Conservation (phyloP, 805 yeast genomes). For the Lipomyces anomalus region DNA sequence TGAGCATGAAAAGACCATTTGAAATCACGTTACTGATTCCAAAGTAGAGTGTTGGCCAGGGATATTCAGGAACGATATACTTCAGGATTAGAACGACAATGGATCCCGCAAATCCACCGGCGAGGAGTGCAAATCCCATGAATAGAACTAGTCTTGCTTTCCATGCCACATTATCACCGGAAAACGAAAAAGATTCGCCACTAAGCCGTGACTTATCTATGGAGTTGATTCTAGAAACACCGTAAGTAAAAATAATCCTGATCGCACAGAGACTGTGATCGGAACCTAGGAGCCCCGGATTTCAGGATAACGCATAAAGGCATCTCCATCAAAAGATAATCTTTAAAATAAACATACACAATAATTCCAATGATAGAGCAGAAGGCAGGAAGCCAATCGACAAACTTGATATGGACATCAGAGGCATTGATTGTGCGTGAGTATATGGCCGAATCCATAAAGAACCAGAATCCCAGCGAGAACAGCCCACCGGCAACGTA, state of each 20-base stretch:
- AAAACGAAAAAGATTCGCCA: conserved; percentile 38
- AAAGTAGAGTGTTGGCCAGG: conserved; percentile 89
- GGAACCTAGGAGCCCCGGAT: no score
- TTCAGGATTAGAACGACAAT: conserved; percentile 82
- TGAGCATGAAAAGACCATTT: conserved; percentile 72
- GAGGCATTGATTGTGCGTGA: conserved; percentile 83
- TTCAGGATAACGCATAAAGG: background rate
- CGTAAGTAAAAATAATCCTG: no score
- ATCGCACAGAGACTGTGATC: no score
- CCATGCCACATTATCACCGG: conserved; percentile 61
- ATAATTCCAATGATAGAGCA: conserved; percentile 88
- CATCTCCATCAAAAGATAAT: conserved; percentile 25
- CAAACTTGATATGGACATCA: conserved; percentile 76
- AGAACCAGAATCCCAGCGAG: conserved; percentile 82
- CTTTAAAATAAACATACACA: conserved; percentile 5
- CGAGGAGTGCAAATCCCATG: conserved; percentile 84
- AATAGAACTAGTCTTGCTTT: conserved; percentile 88
- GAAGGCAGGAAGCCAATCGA: conserved; percentile 93
- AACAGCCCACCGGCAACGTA: conserved; percentile 44
- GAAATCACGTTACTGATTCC: conserved; percentile 83
- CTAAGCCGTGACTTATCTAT: conserved; percentile 59
- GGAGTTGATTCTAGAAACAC: conserved; percentile 48
- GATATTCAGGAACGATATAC: conserved; percentile 69
- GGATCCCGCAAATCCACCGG: conserved; percentile 92
- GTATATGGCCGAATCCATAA: conserved; percentile 83